Conservation (phyloP, 2,329 filamentous ascomycete species). For the Alternaria conjuncta region DNA sequence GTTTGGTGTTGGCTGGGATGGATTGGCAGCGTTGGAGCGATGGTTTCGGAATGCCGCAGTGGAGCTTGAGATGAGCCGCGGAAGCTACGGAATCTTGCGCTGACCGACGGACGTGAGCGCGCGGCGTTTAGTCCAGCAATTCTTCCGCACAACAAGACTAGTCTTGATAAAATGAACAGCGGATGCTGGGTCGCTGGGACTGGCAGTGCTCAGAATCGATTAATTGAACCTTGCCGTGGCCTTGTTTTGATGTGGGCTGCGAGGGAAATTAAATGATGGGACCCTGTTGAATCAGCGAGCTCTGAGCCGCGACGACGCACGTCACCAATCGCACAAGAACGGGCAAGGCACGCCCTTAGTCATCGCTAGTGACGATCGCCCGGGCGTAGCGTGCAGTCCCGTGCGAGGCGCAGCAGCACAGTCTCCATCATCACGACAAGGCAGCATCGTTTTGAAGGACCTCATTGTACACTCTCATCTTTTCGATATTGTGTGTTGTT, state of each 20-base stretch:
- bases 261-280: conserved; percentile 20
- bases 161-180: conserved; percentile 8
- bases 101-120: conserved; percentile 16
- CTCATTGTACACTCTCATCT: background rate
- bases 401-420: background rate
- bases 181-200: background rate
- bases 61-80: conserved; percentile 29
- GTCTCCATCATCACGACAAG: background rate
- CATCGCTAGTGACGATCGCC: background rate
- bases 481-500: background rate
- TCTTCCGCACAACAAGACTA: conserved; percentile 5
- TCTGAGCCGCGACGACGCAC: conserved; percentile 12
- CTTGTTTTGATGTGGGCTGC: conserved; percentile 22
- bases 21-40: conserved; percentile 10
- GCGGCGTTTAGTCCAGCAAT: background rate
- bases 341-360: conserved; percentile 1
- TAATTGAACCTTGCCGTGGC: conserved; percentile 6
- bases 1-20: conserved; percentile 15
- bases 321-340: conserved; percentile 12
- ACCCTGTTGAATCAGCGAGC: conserved; percentile 15
- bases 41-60: conserved; percentile 27
- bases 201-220: conserved; percentile 1
- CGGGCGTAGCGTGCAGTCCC: background rate
- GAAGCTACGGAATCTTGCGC: conserved; percentile 35
- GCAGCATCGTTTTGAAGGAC: background rate